Evolutionary conservation across 1,284 basidiomycete genomes (phyloP).

Genomic region (Naganishia liquefaciens): DNA sequence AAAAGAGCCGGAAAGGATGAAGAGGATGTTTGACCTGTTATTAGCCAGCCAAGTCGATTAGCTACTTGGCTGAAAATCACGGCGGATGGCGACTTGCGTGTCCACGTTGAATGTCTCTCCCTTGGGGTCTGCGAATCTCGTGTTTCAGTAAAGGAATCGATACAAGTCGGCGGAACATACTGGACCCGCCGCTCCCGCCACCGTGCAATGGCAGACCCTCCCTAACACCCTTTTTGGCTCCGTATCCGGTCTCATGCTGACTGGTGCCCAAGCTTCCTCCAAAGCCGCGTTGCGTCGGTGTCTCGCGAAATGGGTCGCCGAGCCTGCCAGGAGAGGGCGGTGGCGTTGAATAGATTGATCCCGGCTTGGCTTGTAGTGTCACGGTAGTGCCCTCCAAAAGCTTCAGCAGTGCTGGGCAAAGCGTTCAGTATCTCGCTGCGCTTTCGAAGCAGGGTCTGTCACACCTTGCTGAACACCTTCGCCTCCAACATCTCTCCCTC

Average conservation of each 20-base stretch:
- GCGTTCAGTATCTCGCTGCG: neutral
- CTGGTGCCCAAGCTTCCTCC: slow-evolving; percentile 8
- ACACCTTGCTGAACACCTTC: slow-evolving; percentile 87
- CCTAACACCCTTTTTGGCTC: slow-evolving; percentile 26
- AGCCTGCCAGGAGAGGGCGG: slow-evolving; percentile 1
- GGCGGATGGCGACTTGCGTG: slow-evolving; percentile 49
- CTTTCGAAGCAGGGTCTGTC: neutral
- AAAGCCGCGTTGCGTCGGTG: slow-evolving; percentile 22
- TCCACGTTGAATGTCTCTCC: slow-evolving; percentile 52
- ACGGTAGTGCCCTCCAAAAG: slow-evolving; percentile 91
- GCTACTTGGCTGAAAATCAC: neutral
- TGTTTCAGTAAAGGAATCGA: neutral
- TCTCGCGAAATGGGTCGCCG: neutral
- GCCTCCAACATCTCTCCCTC: slow-evolving; percentile 86
- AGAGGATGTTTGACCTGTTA: slow-evolving; percentile 85
- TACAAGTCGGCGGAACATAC: neutral
- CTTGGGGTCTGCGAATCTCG: slow-evolving; percentile 41
- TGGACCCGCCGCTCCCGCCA: slow-evolving; percentile 38
- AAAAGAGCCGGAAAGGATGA: slow-evolving; percentile 89
- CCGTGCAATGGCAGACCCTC: slow-evolving; percentile 31
- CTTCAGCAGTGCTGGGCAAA: slow-evolving; percentile 65
- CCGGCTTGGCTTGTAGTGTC: slow-evolving; percentile 66
- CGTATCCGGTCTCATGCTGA: slow-evolving; percentile 6
- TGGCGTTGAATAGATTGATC: slow-evolving; percentile 34
- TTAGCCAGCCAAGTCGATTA: slow-evolving; percentile 55